Percentiles rank a stretch among this genome's conserved stretches.
phyloP scores from a whole-genome alignment of 768 basidiomycete species.

The Grammothele lineata region DNA sequence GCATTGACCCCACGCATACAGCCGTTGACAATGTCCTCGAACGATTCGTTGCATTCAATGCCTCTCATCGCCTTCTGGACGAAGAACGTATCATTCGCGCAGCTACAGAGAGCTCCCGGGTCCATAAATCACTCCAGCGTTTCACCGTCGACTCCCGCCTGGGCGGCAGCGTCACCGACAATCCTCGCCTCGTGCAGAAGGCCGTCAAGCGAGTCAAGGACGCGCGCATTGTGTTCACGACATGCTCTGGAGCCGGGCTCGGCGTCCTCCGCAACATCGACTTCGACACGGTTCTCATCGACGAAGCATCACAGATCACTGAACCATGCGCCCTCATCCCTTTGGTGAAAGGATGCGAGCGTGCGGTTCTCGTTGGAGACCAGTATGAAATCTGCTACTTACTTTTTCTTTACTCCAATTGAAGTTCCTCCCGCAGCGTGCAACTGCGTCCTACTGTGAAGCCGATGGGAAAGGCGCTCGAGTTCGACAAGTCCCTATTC shows the following conservation, averaged over 20 bases:
- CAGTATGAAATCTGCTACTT: slow-evolving; percentile 49
- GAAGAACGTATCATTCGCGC: slow-evolving; percentile 63
- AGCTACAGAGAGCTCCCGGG: slow-evolving; percentile 61
- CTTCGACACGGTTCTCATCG: slow-evolving; percentile 61
- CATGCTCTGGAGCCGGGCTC: slow-evolving; percentile 61
- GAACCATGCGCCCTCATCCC: slow-evolving; percentile 65
- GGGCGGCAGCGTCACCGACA: slow-evolving; percentile 60
- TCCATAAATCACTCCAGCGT: slow-evolving; percentile 50
- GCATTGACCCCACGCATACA: slow-evolving; percentile 19
- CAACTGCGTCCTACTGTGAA: slow-evolving; percentile 64
- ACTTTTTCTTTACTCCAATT: not conserved
- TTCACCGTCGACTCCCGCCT: slow-evolving; percentile 64
- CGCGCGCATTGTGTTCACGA: slow-evolving; percentile 58
- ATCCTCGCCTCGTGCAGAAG: slow-evolving; percentile 50
- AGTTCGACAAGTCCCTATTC: slow-evolving; percentile 58
- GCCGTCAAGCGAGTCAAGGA: slow-evolving; percentile 55
- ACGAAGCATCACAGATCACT: slow-evolving; percentile 69
- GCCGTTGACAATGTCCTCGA: slow-evolving; percentile 71
- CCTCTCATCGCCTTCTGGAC: slow-evolving; percentile 35
- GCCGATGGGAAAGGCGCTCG: slow-evolving; percentile 51
- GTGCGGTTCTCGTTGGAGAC: slow-evolving; percentile 63
- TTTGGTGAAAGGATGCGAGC: slow-evolving; percentile 55
- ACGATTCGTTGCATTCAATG: slow-evolving; percentile 51
- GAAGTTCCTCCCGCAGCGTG: slow-evolving; percentile 47
- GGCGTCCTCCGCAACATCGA: slow-evolving; percentile 50